These are phyloP conservation scores for Cyberlindnera nakhonratchasimensis DNA, from an alignment of 805 yeast species.

Conservation along the genomic window DNA sequence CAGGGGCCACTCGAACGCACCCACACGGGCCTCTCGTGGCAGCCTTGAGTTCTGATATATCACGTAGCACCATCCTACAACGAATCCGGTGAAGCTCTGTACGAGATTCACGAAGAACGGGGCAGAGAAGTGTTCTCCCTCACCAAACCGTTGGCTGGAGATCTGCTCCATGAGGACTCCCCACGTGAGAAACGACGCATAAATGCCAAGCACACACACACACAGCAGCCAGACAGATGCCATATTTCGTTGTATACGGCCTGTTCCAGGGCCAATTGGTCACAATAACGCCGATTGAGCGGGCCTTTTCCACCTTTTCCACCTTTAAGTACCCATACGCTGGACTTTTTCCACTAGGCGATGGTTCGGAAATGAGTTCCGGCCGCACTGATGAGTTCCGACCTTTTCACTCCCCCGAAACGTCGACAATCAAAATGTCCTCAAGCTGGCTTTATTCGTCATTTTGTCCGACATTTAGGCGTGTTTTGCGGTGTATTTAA, in stretches of 20 bases:
- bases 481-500: too few species aligned
- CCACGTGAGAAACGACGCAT: constrained; percentile 87
- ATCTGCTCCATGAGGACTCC: constrained; percentile 88
- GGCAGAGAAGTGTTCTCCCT: constrained; percentile 56
- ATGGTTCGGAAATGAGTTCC: too few species aligned
- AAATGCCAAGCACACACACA: constrained; percentile 58
- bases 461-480: too few species aligned
- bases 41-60: constrained; percentile 21
- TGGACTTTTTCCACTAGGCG: too few species aligned
- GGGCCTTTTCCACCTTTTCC: not conserved
- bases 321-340: too few species aligned
- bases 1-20: constrained; percentile 16
- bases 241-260: constrained; percentile 1
- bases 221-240: constrained; percentile 16
- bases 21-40: constrained; percentile 6
- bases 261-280: not conserved
- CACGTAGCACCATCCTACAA: constrained; percentile 64
- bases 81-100: constrained; percentile 71
- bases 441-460: too few species aligned
- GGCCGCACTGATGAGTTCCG: not conserved
- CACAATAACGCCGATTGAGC: not conserved
- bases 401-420: constrained; percentile 1
- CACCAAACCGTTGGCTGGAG: constrained; percentile 71
- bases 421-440: too few species aligned
- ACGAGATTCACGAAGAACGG: constrained; percentile 74